These are phyloP conservation scores for Torrubiellomyces zombiae DNA, from an alignment of 2,329 filamentous ascomycete genomes.

Conservation along the genomic window DNA sequence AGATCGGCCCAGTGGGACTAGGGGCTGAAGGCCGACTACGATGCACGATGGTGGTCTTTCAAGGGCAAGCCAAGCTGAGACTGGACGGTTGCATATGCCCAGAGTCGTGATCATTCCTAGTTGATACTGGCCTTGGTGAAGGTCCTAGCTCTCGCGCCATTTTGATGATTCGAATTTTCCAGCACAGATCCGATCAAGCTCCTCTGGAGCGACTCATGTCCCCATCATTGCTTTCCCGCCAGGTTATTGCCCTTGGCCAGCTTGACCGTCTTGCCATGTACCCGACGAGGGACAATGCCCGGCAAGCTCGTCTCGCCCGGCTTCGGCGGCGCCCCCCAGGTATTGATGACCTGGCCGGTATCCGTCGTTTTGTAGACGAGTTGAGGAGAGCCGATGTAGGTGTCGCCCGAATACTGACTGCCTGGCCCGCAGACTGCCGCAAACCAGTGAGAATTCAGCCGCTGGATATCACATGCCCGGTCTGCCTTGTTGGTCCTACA, in stretches of 20 bases:
- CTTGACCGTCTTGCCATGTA: too few species aligned
- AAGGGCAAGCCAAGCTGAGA: constrained; percentile 4
- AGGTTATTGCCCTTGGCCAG: too few species aligned
- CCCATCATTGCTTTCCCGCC: too few species aligned
- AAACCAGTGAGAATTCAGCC: too few species aligned
- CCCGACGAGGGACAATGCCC: too few species aligned
- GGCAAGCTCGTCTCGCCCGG: constrained; percentile 2
- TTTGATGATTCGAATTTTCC: too few species aligned
- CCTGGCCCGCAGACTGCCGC: constrained; percentile 3
- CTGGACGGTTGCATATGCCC: too few species aligned
- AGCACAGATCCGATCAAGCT: too few species aligned
- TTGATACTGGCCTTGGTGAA: too few species aligned
- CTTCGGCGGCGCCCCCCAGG: constrained; percentile 5
- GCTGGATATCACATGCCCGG: not conserved
- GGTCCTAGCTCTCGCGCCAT: too few species aligned
- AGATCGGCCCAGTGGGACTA: constrained; percentile 27
- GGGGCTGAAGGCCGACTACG: constrained; percentile 24
- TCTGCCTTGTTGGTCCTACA: not conserved
- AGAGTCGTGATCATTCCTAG: too few species aligned
- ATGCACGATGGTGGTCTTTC: constrained; percentile 34
- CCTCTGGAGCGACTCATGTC: too few species aligned
- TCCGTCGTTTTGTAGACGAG: constrained; percentile 1
- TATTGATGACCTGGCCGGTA: constrained; percentile 3
- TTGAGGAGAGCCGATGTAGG: constrained; percentile 5
- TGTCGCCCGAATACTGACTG: constrained; percentile 5